Evolutionary conservation across 2,329 filamentous ascomycete genomes (phyloP).

Genomic region (Septoria linicola): DNA sequence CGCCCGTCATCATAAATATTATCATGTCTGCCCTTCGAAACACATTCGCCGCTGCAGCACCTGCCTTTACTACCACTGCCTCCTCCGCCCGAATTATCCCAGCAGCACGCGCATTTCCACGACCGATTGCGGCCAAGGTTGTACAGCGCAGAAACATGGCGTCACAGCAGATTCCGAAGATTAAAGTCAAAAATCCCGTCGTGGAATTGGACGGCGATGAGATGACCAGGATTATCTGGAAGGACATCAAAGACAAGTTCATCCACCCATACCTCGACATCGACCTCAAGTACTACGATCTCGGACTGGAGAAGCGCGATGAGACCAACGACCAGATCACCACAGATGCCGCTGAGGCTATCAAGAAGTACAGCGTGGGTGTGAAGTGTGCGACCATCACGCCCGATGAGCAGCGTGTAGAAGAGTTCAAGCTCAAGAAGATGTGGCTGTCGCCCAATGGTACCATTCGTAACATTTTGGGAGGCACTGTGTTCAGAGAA

Average conservation of each 20-base stretch:
- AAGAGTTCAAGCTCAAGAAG: slow-evolving; percentile 99
- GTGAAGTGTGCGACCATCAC: slow-evolving; percentile 99
- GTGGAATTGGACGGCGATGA: slow-evolving; percentile 92
- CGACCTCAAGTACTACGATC: slow-evolving; percentile 70
- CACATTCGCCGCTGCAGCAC: slow-evolving; percentile 18
- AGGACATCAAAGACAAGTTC: slow-evolving; percentile 99
- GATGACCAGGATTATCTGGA: slow-evolving; percentile 99
- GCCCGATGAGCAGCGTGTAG: slow-evolving; percentile 89
- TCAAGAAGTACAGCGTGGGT: slow-evolving; percentile 98
- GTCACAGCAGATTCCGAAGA: slow-evolving; percentile 64
- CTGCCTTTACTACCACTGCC: slow-evolving; percentile 16
- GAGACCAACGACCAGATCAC: slow-evolving; percentile 96
- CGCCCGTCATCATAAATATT: slow-evolving; percentile 11
- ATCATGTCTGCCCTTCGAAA: slow-evolving; percentile 30
- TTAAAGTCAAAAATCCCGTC: slow-evolving; percentile 98
- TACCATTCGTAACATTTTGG: slow-evolving; percentile 69
- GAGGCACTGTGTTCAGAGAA: slow-evolving; percentile 97
- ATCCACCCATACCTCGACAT: slow-evolving; percentile 94
- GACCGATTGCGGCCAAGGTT: slow-evolving; percentile 36
- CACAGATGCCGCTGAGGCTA: slow-evolving; percentile 89
- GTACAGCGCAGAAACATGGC: slow-evolving; percentile 41
- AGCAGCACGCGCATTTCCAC: slow-evolving; percentile 32
- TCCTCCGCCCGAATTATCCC: slow-evolving; percentile 21
- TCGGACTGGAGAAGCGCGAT: slow-evolving; percentile 89
- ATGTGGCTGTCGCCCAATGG: slow-evolving; percentile 99